Percentiles rank a stretch among this genome's conserved stretches.
Conservation (phyloP, 192 early-diverging fungal genomes). For the Coemansia sp. region DNA sequence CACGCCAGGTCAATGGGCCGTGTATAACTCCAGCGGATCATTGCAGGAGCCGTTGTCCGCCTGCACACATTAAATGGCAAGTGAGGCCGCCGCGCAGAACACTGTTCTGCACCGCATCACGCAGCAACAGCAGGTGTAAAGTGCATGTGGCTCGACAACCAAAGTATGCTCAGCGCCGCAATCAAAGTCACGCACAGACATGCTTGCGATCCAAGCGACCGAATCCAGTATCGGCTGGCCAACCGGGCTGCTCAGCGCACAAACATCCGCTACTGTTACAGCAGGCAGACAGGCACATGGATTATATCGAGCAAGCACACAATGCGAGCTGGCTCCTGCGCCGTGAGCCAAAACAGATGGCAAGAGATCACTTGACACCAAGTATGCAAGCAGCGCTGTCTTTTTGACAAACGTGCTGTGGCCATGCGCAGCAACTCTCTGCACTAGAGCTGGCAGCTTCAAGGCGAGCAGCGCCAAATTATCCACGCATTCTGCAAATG, state of each 20-base stretch:
- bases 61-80: not conserved
- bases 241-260: not conserved
- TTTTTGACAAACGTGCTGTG: conserved; percentile 7
- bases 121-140: not conserved
- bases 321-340: not conserved
- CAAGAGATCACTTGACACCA: conserved; percentile 5
- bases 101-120: not conserved
- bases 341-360: not conserved
- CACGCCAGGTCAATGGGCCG: not conserved
- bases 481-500: conserved; percentile 15
- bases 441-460: conserved; percentile 4
- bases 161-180: not conserved
- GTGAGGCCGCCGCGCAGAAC: not conserved
- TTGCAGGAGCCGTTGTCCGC: not conserved
- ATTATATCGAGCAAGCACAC: not conserved
- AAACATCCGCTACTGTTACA: not conserved
- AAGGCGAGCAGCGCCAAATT: conserved; percentile 6
- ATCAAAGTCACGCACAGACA: not conserved
- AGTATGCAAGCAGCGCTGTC: not conserved
- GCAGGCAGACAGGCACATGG: not conserved
- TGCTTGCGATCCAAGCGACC: conserved; percentile 1
- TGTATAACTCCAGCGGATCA: not conserved
- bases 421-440: conserved; percentile 2
- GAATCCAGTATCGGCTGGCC: not conserved
- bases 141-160: not conserved